Evolutionary conservation across 148 eudicot species (phyloP), one percentile per base, ranked within the genome.

Genomic region (Amaranthus palmeri): DNA sequence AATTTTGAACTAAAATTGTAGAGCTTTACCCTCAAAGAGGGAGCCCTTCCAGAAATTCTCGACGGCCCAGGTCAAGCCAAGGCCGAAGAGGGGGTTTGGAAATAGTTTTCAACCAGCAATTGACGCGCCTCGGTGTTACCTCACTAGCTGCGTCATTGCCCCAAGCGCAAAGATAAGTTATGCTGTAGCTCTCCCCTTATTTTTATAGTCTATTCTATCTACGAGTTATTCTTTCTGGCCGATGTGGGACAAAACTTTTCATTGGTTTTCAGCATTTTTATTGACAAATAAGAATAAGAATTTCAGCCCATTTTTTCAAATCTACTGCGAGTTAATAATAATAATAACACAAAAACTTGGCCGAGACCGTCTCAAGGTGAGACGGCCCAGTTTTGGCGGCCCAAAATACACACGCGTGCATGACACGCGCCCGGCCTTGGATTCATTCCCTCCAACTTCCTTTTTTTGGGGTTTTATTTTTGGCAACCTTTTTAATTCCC

Each of bases 71-170:
- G 81, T 25, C 81, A 75, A 76, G 82, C 80, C 78, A 14, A 55
- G 80, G 78, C 82, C 82, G 80, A 82, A 5, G 82, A 82, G 85
- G 78, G 85, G 85, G 82, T 82, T 82, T 82, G 85, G 85, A 82
- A 79, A 82, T 82, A 82, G 85, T 82, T 82, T 82, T 82, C 85
- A 82, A 82, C 85, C 85, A 79, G 84, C 84, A 81, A 81, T 81
- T 81, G 84, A 81, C 84, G 84, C 84, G 84, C 84, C 84, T 81
- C 84, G 81, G 81, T 81, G 78, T 50, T 81, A 81, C 81, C 84
- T 78, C 81, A 78, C 76, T 81, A 81, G 84, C 81, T 81, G 84
- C 81, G 81, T 81, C 84, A 81, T 81, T 81, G 81, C 84, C 84
- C 84, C 81, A 81, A 81, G 81, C 84, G 84, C 84, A 81, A 81